These are phyloP conservation scores for Seiridium cupressi DNA, from an alignment of 2,329 filamentous ascomycete species.

Conservation along the genomic window DNA sequence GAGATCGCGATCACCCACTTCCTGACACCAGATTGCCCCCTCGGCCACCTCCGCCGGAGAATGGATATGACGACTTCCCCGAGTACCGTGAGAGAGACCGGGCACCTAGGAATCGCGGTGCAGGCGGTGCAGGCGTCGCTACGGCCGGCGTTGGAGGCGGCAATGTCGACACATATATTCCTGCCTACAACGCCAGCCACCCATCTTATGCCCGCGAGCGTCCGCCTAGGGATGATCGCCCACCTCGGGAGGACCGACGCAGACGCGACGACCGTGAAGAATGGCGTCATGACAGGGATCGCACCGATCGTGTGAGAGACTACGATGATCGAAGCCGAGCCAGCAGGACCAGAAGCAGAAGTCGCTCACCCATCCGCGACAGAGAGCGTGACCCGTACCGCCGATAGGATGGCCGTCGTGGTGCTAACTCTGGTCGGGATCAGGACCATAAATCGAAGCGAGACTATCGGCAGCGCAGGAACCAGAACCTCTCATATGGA, in stretches of 20 bases:
- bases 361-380: slow-evolving; percentile 40
- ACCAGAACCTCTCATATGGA: neutral
- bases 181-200: slow-evolving; percentile 38
- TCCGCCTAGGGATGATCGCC: slow-evolving; percentile 23
- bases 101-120: slow-evolving; percentile 30
- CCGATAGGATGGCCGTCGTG: slow-evolving; percentile 34
- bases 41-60: slow-evolving; percentile 46
- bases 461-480: neutral
- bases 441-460: neutral
- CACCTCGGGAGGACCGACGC: slow-evolving; percentile 28
- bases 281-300: slow-evolving; percentile 35
- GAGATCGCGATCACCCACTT: slow-evolving; percentile 40
- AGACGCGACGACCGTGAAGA: slow-evolving; percentile 35
- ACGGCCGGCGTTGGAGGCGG: slow-evolving; percentile 23
- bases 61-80: slow-evolving; percentile 38
- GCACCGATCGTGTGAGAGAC: slow-evolving; percentile 24
- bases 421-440: neutral
- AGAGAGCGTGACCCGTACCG: slow-evolving; percentile 50
- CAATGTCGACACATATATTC: slow-evolving; percentile 51
- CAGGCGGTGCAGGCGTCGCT: slow-evolving; percentile 18
- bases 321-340: slow-evolving; percentile 33
- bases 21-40: slow-evolving; percentile 42
- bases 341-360: slow-evolving; percentile 42
- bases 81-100: slow-evolving; percentile 38
- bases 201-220: slow-evolving; percentile 18